These are phyloP conservation scores for Populus pruinosa DNA, from an alignment of 345 rosid genomes.

Conservation along the genomic window DNA sequence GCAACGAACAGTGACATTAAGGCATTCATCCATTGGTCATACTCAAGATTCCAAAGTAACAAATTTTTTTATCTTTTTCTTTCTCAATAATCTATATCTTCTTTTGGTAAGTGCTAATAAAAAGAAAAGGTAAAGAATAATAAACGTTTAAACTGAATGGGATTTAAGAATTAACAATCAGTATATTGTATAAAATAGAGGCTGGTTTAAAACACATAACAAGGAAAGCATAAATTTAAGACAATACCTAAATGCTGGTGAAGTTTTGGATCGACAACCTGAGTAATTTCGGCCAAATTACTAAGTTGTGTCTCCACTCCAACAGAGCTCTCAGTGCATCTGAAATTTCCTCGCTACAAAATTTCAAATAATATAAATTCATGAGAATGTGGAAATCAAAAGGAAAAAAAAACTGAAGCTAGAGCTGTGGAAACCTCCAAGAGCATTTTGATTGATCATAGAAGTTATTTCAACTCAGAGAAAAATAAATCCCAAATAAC, in stretches of 20 bases:
- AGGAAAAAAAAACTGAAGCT: slow-evolving; percentile 8
- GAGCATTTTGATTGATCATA: neutral
- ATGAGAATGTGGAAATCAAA: slow-evolving; percentile 26
- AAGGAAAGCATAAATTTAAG: slow-evolving; percentile 3
- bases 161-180: slow-evolving; percentile 2
- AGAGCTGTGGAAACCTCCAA: neutral
- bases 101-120: neutral
- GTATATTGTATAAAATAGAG: neutral
- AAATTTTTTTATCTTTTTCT: neutral
- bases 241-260: slow-evolving; percentile 89
- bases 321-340: slow-evolving; percentile 80
- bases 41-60: neutral
- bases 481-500: neutral
- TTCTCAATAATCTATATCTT: neutral
- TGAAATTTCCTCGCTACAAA: slow-evolving; percentile 86
- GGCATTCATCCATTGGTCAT: neutral
- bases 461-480: neutral
- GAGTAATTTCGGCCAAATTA: slow-evolving; percentile 83
- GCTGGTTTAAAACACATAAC: neutral
- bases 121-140: neutral
- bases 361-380: slow-evolving; percentile 27
- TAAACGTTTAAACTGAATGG: slow-evolving; percentile 2
- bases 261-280: slow-evolving; percentile 90
- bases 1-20: neutral
- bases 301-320: slow-evolving; percentile 92